Base-by-base conservation (phyloP, 495 filamentous ascomycete species). In the Astrothelium subdiscretum region DNA sequence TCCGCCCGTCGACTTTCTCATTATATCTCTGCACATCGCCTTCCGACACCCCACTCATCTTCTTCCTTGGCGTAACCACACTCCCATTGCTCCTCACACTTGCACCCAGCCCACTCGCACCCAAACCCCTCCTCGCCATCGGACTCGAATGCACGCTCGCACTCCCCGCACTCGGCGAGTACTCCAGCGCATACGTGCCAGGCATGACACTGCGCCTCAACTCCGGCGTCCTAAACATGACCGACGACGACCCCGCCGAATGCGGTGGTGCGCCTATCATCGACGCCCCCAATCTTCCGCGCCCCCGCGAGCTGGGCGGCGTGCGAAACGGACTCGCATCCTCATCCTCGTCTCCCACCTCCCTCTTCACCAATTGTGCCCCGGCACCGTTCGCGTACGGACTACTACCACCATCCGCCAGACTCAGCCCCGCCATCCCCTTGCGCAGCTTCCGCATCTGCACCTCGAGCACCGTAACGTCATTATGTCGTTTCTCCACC, bases 381-480 rank as follows among this genome's bases (percentile, higher is more conserved):
- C 35, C 31, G 11, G 62, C 60, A 15, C 42, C 42, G 11, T n/a
- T 8, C 8, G 42, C 42, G 3, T 10, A 24, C n/a, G 12, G 5
- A 24, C 20, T 29, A 3, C 8, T 24, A 3, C 8, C 48, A 29
- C 24, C 48, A 8, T 26, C 57, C n/a, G n/a, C n/a, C 8, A 59
- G 35, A 59, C 62, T 61, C 24, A 35, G 26, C 12, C 42, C 85
- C 83, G 62, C 78, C 65, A 54, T 73, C 18, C 60, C 65, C 69
- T 69, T 61, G n/a, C 87, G 79, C 10, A 95, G 76, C 58, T 83
- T 85, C 31, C 84, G 82, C 76, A 97, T 85, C 66, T 95, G 88
- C 38, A 83, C 81, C 71, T 96, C 94, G 31, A 97, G 79, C 12
- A 95, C 82, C 72, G 95, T 90, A 57, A 97, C 85, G 65, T 97